Evolutionary conservation across 73 alveolate species (phyloP).

Genomic region (Paramecium sexaurelia): DNA sequence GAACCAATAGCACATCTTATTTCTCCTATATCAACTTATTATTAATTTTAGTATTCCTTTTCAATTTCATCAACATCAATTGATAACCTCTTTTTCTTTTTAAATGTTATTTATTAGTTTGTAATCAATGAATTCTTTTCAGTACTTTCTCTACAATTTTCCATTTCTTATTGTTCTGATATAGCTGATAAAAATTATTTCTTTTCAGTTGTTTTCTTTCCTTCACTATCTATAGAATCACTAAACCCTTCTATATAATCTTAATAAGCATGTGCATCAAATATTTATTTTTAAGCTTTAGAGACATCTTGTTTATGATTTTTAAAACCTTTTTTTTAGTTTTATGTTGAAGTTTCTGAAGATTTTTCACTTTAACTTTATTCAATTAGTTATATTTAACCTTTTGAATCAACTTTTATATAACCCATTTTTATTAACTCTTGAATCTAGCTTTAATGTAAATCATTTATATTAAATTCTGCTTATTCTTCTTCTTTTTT

Average conservation of each 20-base stretch:
- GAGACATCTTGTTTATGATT: background rate
- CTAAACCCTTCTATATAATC: constrained; percentile 55
- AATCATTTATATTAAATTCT: constrained; percentile 7
- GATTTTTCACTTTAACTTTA: background rate
- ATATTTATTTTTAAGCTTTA: background rate
- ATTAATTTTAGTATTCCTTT: constrained; percentile 32
- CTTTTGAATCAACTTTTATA: constrained; percentile 1
- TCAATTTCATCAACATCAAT: constrained; percentile 54
- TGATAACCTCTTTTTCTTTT: constrained; percentile 35
- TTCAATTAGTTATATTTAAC: background rate
- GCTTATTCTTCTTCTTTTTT: constrained; percentile 41
- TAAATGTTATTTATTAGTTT: background rate
- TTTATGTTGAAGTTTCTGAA: background rate
- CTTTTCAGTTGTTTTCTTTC: background rate
- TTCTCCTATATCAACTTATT: constrained; percentile 55
- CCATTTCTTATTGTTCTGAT: constrained; percentile 10
- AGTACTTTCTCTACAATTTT: constrained; percentile 36
- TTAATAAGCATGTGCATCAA: background rate
- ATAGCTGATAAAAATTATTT: background rate
- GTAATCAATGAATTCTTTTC: background rate
- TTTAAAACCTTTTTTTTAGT: background rate
- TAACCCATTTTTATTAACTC: constrained; percentile 51
- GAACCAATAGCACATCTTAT: constrained; percentile 55
- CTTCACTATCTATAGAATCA: constrained; percentile 6
- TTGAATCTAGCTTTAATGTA: background rate